Evolutionary conservation across 2,329 filamentous ascomycete genomes (phyloP), one percentile per base, ranked within the genome.

Genomic region (Venturiaceae sp.): DNA sequence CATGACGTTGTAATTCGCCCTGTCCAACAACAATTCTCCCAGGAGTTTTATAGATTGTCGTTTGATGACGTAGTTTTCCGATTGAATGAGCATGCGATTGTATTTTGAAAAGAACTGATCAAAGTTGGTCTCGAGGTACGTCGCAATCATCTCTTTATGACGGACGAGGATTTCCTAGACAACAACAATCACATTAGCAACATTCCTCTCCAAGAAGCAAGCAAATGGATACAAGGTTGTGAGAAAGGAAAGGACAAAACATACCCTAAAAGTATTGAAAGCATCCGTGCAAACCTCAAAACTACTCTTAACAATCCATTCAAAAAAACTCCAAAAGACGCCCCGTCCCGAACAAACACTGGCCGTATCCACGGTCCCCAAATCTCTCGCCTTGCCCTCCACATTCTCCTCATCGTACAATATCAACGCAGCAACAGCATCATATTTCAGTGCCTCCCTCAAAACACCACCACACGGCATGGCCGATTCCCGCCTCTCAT

Each of bases 1-100:
- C 94, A 99, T 99, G 69, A 97, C 90, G 69, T 86, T 90, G 77
- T 99, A 99, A 74, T 99, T 97, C 63, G 92, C 90, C 46, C 94
- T 85, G 72, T 97, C 94, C 34, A 99, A 81, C 58, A 99, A 77
- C 53, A 99, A 90, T 75, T 99, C 94, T 57, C 94, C 94, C 1
- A 99, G 83, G 46, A 99, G 81, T 73, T 99, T 99, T 75, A 97
- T 97, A 16, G 91, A 96, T 74, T 99, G 94, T 54, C 94, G 84
- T 73, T 99, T 99, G 28, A 94, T 99, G 62, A 99, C 94, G 69
- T 99, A 99, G 69, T 89, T 95, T 69, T 92, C 90, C 33, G 91
- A 96, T 69, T 95, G 90, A 37, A 97, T 84, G 33, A 99, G 80
- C 26, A 87, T 83, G 60, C 82, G 82, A 76, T 97, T 96, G 77